Conservation (phyloP, 495 filamentous ascomycete genomes). For the Tirmania nivea region DNA sequence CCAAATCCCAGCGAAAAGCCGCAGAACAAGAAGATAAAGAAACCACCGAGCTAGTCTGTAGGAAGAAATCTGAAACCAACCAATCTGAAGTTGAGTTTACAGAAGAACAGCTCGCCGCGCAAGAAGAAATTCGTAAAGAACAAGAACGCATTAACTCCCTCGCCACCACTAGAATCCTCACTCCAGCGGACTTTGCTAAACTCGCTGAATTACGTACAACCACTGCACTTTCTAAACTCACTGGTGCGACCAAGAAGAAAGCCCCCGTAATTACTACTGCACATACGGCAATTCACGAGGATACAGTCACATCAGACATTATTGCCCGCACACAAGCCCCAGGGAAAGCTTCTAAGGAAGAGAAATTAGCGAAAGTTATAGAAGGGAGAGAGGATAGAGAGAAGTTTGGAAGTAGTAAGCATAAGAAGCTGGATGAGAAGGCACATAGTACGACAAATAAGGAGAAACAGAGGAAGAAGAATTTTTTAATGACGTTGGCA, state of each 20-base stretch:
- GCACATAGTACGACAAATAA: slow-evolving; percentile 93
- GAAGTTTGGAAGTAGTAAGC: slow-evolving; percentile 12
- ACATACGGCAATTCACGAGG: slow-evolving; percentile 22
- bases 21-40: neutral
- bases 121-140: too few relatives aligned
- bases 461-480: slow-evolving; percentile 92
- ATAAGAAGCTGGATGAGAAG: slow-evolving; percentile 65
- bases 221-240: slow-evolving; percentile 43
- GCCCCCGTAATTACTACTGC: neutral
- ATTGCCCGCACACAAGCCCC: slow-evolving; percentile 27
- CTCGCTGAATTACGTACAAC: slow-evolving; percentile 63
- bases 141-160: slow-evolving; percentile 7
- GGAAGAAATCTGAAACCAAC: too few relatives aligned
- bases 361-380: slow-evolving; percentile 13
- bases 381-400: slow-evolving; percentile 17
- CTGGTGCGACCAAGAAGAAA: slow-evolving; percentile 19
- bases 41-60: too few relatives aligned
- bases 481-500: slow-evolving; percentile 90
- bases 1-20: neutral
- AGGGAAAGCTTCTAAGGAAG: slow-evolving; percentile 17
- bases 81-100: too few relatives aligned
- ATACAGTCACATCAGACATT: slow-evolving; percentile 39
- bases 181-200: slow-evolving; percentile 40
- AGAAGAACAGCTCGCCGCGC: too few relatives aligned
- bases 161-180: slow-evolving; percentile 17